Conservation (phyloP, 2,329 filamentous ascomycete species). For the Claviceps monticola region DNA sequence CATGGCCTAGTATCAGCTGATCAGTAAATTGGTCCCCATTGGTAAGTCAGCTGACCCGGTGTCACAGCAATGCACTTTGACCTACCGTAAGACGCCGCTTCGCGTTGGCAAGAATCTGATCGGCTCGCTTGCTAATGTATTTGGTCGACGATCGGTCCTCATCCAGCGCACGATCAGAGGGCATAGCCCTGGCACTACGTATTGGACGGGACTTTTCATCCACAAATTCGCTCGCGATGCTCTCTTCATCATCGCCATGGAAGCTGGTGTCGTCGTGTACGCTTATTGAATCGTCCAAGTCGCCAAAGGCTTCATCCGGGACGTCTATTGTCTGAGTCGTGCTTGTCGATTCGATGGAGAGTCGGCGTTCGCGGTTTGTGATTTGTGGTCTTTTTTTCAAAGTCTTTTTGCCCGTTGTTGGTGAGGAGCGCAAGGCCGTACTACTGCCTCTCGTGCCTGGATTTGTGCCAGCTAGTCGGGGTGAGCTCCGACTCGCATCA, state of each 20-base stretch:
- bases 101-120: slow-evolving; percentile 83
- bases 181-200: slow-evolving; percentile 6
- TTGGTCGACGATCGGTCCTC: slow-evolving; percentile 57
- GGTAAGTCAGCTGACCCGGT: background rate
- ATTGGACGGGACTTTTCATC: slow-evolving; percentile 27
- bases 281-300: slow-evolving; percentile 48
- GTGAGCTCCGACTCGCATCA: slow-evolving; percentile 24
- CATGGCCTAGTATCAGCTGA: slow-evolving; percentile 52
- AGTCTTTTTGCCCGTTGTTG: slow-evolving; percentile 27
- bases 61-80: slow-evolving; percentile 5
- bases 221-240: slow-evolving; percentile 42
- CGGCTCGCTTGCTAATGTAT: slow-evolving; percentile 67
- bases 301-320: slow-evolving; percentile 35
- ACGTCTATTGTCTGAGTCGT: slow-evolving; percentile 41
- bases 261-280: slow-evolving; percentile 48
- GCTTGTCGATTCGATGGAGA: slow-evolving; percentile 46
- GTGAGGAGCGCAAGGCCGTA: slow-evolving; percentile 27
- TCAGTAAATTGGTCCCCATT: background rate
- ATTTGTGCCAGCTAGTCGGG: slow-evolving; percentile 16
- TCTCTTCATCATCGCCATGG: slow-evolving; percentile 55
- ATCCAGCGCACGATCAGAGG: slow-evolving; percentile 8
- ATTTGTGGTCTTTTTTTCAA: slow-evolving; percentile 32
- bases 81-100: slow-evolving; percentile 77
- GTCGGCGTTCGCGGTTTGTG: slow-evolving; percentile 32
- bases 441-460: slow-evolving; percentile 18